phyloP scores from a whole-genome alignment of 2,329 filamentous ascomycete genomes.

The Hymenoscyphus albidus region DNA sequence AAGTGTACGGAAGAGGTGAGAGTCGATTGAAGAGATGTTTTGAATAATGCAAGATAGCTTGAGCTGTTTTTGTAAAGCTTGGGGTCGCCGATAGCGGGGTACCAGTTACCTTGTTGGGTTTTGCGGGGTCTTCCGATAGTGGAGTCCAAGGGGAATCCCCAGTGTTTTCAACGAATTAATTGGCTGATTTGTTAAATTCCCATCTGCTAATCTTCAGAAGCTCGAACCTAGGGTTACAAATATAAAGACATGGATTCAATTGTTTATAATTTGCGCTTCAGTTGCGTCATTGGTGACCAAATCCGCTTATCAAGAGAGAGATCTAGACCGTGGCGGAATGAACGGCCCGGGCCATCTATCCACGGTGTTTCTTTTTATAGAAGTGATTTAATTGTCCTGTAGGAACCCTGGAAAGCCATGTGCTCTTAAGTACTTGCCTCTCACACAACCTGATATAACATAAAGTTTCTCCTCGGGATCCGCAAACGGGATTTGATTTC shows the following conservation, averaged over 20 bases:
- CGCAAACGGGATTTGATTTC: conserved; percentile 2
- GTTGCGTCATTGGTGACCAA: conserved; percentile 61
- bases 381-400: background rate
- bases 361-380: background rate
- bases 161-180: conserved; percentile 29
- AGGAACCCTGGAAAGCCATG: background rate
- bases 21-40: conserved; percentile 2
- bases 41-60: conserved; percentile 4
- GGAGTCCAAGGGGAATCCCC: conserved; percentile 5
- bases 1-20: background rate
- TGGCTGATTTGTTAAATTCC: background rate
- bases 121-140: background rate
- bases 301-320: background rate
- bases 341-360: background rate
- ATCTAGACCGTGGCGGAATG: background rate
- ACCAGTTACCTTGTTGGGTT: background rate
- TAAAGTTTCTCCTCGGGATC: background rate
- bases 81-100: background rate
- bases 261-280: conserved; percentile 61
- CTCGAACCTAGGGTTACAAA: background rate
- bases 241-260: background rate
- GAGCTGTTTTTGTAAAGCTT: conserved; percentile 1
- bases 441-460: background rate
- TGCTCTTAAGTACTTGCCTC: background rate
- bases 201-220: background rate